These are phyloP conservation scores for Populus tomentosa DNA, from an alignment of 441 rosid genomes.

Conservation along the genomic window DNA sequence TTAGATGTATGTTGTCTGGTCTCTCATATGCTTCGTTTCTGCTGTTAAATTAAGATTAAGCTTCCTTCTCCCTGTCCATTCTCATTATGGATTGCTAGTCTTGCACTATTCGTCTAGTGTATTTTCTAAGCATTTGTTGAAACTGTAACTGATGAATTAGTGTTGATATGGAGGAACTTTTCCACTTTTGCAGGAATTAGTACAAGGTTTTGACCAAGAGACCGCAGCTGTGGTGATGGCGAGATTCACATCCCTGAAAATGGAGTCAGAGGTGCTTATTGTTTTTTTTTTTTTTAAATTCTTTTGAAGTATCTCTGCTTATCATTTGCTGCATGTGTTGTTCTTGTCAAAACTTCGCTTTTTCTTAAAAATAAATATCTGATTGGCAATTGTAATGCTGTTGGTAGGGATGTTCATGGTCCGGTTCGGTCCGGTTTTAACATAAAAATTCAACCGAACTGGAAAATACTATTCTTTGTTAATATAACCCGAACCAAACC, in stretches of 20 bases:
- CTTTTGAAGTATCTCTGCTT: background rate
- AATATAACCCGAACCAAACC: too few species aligned
- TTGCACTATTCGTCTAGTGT: background rate
- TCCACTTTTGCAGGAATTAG: conserved; percentile 57
- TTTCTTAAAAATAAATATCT: background rate
- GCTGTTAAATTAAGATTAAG: background rate
- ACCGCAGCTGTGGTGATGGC: conserved; percentile 97
- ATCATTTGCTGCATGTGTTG: background rate
- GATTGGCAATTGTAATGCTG: background rate
- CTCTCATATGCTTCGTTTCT: background rate
- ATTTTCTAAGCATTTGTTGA: background rate
- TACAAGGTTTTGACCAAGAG: conserved; percentile 97
- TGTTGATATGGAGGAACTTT: conserved; percentile 4
- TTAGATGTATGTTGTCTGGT: background rate
- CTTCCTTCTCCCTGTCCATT: background rate
- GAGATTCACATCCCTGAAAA: conserved; percentile 81
- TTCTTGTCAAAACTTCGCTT: background rate
- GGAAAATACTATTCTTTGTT: too few species aligned
- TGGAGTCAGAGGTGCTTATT: conserved; percentile 86
- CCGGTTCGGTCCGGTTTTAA: too few species aligned
- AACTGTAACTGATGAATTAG: background rate
- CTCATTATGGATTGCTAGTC: background rate
- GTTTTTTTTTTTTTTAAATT: background rate
- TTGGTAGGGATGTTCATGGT: background rate
- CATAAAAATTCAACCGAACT: too few species aligned